phyloP scores from a whole-genome alignment of 192 early-diverging fungal species.

The Coemansia sp. region DNA sequence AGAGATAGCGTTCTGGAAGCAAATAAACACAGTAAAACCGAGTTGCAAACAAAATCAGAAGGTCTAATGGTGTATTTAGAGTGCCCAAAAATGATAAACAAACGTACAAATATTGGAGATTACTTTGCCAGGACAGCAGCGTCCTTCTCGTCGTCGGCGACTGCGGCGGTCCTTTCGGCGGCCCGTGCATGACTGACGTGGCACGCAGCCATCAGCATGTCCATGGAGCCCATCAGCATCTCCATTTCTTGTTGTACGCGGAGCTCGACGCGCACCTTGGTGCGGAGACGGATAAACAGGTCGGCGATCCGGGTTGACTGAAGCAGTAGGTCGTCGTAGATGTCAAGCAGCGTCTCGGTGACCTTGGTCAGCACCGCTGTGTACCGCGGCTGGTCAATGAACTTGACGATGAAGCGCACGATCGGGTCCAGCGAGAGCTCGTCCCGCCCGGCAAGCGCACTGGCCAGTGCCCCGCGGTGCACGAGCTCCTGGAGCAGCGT shows the following conservation, averaged over 20 bases:
- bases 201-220: slow-evolving; percentile 64
- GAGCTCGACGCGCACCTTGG: slow-evolving; percentile 79
- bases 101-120: not conserved
- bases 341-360: slow-evolving; percentile 66
- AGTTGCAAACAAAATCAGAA: too few species aligned
- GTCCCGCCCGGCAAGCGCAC: slow-evolving; percentile 82
- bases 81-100: not conserved
- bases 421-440: slow-evolving; percentile 85
- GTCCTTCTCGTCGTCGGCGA: slow-evolving; percentile 1
- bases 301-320: slow-evolving; percentile 83
- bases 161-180: slow-evolving; percentile 1
- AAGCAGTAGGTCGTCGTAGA: slow-evolving; percentile 78
- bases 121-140: not conserved
- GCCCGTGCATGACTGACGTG: slow-evolving; percentile 28
- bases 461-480: slow-evolving; percentile 76
- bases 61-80: too few species aligned
- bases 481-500: slow-evolving; percentile 88
- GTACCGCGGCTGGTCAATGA: slow-evolving; percentile 82
- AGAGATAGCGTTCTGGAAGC: too few species aligned
- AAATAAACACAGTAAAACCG: too few species aligned
- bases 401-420: slow-evolving; percentile 74
- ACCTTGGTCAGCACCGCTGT: slow-evolving; percentile 77
- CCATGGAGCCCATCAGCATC: slow-evolving; percentile 81
- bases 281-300: slow-evolving; percentile 63
- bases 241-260: slow-evolving; percentile 72